phyloP scores from a whole-genome alignment of 306 rosid species.

The Trifolium subterraneum region DNA sequence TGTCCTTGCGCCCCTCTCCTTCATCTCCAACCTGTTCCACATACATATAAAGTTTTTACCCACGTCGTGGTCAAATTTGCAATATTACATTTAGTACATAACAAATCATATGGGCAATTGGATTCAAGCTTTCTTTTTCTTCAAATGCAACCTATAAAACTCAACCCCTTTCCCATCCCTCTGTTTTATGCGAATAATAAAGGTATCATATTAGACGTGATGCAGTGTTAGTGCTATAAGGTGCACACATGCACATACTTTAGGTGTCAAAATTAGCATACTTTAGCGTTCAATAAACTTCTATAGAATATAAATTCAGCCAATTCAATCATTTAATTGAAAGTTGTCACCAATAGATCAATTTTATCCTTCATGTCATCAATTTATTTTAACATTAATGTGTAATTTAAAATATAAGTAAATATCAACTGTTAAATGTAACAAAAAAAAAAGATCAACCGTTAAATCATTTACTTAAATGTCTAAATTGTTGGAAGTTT shows the following conservation, averaged over 20 bases:
- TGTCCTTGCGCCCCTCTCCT: slow-evolving; percentile 73
- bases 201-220: not conserved
- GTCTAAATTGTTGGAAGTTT: not conserved
- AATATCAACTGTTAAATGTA: not conserved
- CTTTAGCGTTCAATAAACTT: not conserved
- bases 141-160: not conserved
- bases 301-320: not conserved
- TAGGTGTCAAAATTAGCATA: not conserved
- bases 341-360: slow-evolving; percentile 9
- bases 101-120: not conserved
- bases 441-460: no score
- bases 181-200: not conserved
- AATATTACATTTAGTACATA: slow-evolving; percentile 2
- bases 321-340: not conserved
- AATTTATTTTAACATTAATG: not conserved
- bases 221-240: not conserved
- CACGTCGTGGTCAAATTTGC: not conserved
- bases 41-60: slow-evolving; percentile 2
- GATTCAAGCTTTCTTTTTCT: not conserved
- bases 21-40: slow-evolving; percentile 67
- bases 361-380: not conserved
- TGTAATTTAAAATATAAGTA: not conserved
- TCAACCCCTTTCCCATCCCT: not conserved
- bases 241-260: not conserved
- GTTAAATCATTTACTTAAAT: not conserved